These are phyloP conservation scores for Pseudogymnoascus destructans DNA, from an alignment of 2,329 filamentous ascomycete genomes.

Conservation along the genomic window DNA sequence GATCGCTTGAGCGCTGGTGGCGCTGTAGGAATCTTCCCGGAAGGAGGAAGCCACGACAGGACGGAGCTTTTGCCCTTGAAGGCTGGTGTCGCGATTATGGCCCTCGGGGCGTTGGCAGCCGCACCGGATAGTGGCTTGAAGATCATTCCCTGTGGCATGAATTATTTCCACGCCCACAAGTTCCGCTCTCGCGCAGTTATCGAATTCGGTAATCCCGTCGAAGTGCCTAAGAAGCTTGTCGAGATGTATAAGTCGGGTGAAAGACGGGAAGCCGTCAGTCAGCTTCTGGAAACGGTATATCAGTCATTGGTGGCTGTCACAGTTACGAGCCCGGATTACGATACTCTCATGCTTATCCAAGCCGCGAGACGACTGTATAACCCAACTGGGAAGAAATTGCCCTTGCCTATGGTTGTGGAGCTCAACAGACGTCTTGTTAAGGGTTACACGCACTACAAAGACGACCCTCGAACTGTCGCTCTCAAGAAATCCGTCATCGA, in stretches of 20 bases:
- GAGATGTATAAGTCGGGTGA: constrained; percentile 74
- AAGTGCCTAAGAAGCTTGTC: constrained; percentile 70
- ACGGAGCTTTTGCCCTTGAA: constrained; percentile 86
- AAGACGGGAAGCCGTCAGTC: constrained; percentile 73
- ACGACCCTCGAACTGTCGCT: constrained; percentile 68
- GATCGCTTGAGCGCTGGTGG: constrained; percentile 67
- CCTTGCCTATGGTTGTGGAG: constrained; percentile 83
- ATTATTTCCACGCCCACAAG: constrained; percentile 98
- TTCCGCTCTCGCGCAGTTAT: constrained; percentile 92
- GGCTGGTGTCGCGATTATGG: constrained; percentile 97
- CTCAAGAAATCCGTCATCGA: constrained; percentile 63
- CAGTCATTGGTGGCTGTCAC: constrained; percentile 78
- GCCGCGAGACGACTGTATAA: constrained; percentile 88
- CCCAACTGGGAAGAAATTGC: constrained; percentile 83
- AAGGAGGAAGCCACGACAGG: constrained; percentile 90
- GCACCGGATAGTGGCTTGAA: constrained; percentile 79
- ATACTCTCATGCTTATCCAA: constrained; percentile 94
- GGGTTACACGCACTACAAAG: constrained; percentile 85
- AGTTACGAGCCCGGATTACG: constrained; percentile 84
- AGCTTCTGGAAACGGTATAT: constrained; percentile 75
- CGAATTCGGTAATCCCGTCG: constrained; percentile 83
- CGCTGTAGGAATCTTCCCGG: constrained; percentile 92
- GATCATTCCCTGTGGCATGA: constrained; percentile 96
- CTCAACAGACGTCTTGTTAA: constrained; percentile 82
- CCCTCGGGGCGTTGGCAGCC: constrained; percentile 73